Evolutionary conservation across 371 early-diverging fungal species (phyloP), one percentile per base, ranked within the genome.

Genomic region (Capniomyces stellatus): DNA sequence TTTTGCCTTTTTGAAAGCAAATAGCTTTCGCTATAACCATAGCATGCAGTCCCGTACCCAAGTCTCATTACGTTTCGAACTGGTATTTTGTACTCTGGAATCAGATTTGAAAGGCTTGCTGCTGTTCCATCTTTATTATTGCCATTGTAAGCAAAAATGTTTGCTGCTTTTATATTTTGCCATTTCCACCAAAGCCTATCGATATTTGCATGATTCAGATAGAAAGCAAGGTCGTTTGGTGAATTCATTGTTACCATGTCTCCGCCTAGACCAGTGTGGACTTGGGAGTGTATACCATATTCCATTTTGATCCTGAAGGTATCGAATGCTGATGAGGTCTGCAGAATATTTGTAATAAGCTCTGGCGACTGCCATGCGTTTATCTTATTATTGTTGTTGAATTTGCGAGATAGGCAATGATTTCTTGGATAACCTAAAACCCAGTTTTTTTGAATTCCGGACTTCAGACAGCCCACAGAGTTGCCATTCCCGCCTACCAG

Each of bases 141-240:
- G 42, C 43, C 35, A n/a, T n/a, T n/a, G n/a, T n/a, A n/a, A n/a
- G n/a, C n/a, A n/a, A n/a, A n/a, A n/a, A n/a, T n/a, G n/a, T n/a
- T n/a, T n/a, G n/a, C n/a, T n/a, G n/a, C n/a, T n/a, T n/a, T n/a
- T 39, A 51, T 24, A 50, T 25, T 43, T 55, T 72, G 73, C 67
- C 67, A 72, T 29, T 58, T 54, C 55, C 51, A 61, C 69, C 69
- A 72, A 30, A 73, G 52, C 23, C 72, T 69, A 50, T 73, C 73
- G 22, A 74, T 41, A 50, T 69, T 65, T 54, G 66, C 64, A 50
- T 73, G 73, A 53, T 73, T 69, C 22, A 70, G 56, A 54, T 60
- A 64, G 46, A 73, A 73, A 58, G 64, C 59, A 51, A 61, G 67
- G 61, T 73, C 73, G 30, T 73, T 71, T 24, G 73, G 67, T 47